A percentile compares a stretch with the other conserved stretches of the same genome.
Conservation (phyloP, 805 yeast genomes). For the Dipodascus albidus region DNA sequence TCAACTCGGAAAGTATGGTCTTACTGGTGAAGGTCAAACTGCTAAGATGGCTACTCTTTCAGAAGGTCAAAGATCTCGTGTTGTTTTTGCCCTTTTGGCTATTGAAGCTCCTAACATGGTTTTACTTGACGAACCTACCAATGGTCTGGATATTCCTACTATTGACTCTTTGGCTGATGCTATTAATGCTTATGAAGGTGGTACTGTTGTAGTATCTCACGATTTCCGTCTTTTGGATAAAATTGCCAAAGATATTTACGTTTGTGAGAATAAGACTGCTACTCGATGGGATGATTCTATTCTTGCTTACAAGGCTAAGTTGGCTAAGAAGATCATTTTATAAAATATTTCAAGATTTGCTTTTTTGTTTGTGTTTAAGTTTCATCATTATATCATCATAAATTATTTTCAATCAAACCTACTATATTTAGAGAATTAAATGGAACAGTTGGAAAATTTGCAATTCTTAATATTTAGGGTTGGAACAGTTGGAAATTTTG, state of each 20-base stretch:
- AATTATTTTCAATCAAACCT: not conserved
- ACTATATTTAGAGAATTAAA: not conserved
- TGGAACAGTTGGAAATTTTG: not conserved
- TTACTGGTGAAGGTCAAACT: slow-evolving; percentile 98
- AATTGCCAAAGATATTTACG: slow-evolving; percentile 94
- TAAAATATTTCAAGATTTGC: slow-evolving; percentile 7
- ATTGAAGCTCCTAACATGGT: slow-evolving; percentile 91
- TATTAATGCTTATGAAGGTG: slow-evolving; percentile 88
- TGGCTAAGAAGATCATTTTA: slow-evolving; percentile 65
- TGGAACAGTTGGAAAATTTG: not conserved
- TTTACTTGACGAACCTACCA: slow-evolving; percentile 97
- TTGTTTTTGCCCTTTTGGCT: slow-evolving; percentile 92
- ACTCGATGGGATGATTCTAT: slow-evolving; percentile 94
- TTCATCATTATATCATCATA: not conserved
- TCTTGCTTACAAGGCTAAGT: slow-evolving; percentile 82
- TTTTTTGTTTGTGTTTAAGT: not conserved
- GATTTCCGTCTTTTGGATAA: slow-evolving; percentile 96
- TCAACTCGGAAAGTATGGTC: slow-evolving; percentile 95
- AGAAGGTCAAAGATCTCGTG: slow-evolving; percentile 99
- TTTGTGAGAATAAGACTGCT: slow-evolving; percentile 90
- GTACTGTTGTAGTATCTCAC: slow-evolving; percentile 97
- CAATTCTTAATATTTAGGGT: no score
- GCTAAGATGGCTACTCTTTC: slow-evolving; percentile 97
- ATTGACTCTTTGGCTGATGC: slow-evolving; percentile 97
- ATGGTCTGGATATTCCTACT: slow-evolving; percentile 97